A percentile compares a stretch with the other conserved stretches of the same genome.
phyloP scores from a whole-genome alignment of 768 basidiomycete genomes.

The Dacryopinax spathularia region DNA sequence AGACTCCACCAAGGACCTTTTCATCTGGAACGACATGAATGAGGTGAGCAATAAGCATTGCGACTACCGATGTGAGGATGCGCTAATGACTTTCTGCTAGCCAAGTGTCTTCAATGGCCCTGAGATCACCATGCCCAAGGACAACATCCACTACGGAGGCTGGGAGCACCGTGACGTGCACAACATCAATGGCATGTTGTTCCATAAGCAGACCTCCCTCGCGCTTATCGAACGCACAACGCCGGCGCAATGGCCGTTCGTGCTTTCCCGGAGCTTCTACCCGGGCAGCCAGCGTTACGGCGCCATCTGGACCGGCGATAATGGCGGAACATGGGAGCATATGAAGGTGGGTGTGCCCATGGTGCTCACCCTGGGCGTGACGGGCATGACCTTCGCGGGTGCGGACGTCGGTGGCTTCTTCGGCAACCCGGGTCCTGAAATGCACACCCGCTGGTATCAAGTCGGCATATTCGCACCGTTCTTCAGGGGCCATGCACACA shows the following conservation, averaged over 20 bases:
- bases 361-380: conserved; percentile 76
- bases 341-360: conserved; percentile 89
- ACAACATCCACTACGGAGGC: conserved; percentile 72
- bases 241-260: conserved; percentile 75
- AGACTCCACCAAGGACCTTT: conserved; percentile 65
- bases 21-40: conserved; percentile 99
- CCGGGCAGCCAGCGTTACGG: conserved; percentile 92
- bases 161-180: conserved; percentile 99
- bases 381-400: conserved; percentile 81
- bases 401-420: conserved; percentile 99
- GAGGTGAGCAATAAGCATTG: conserved; percentile 48
- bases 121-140: conserved; percentile 73
- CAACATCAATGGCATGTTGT: conserved; percentile 94
- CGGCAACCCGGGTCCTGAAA: conserved; percentile 85
- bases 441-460: conserved; percentile 95
- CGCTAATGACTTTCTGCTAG: conserved; percentile 26
- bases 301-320: conserved; percentile 99
- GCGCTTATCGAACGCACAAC: conserved; percentile 64
- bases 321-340: conserved; percentile 94
- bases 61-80: not conserved
- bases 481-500: conserved; percentile 96
- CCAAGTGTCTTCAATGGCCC: conserved; percentile 98
- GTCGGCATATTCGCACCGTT: conserved; percentile 91
- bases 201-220: conserved; percentile 64
- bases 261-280: conserved; percentile 87